A percentile compares a stretch with the other conserved stretches of the same genome.
Evolutionary conservation across 129 eudicot genomes (phyloP).

Genomic region (Chrysanthemum makinoi): DNA sequence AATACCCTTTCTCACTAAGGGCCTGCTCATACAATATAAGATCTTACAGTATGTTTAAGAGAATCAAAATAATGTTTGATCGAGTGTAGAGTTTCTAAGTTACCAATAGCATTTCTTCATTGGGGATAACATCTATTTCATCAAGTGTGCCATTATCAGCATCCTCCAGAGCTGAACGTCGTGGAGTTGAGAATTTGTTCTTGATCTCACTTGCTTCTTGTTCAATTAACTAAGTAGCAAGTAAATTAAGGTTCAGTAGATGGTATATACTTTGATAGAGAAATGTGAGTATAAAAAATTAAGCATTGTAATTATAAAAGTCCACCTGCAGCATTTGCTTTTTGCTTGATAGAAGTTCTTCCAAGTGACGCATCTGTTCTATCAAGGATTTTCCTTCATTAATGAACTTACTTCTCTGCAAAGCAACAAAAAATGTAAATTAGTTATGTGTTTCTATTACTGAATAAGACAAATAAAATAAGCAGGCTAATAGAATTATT

Average conservation of each 20-base stretch:
- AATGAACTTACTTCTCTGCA: constrained; percentile 69
- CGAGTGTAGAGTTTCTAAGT: constrained; percentile 15
- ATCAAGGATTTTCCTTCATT: constrained; percentile 70
- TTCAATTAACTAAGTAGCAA: constrained; percentile 66
- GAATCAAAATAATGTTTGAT: not conserved
- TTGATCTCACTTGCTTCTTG: constrained; percentile 90
- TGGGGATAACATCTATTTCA: constrained; percentile 91
- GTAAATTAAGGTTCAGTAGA: constrained; percentile 11
- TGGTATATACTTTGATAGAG: not conserved
- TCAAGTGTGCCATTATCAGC: constrained; percentile 76
- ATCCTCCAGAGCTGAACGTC: constrained; percentile 88
- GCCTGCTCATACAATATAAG: constrained; percentile 47
- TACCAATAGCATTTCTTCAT: constrained; percentile 94
- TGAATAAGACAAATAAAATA: not conserved
- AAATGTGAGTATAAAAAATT: not conserved
- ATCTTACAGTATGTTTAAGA: constrained; percentile 12
- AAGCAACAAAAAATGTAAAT: not conserved
- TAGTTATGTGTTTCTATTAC: not conserved
- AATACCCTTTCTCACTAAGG: constrained; percentile 94
- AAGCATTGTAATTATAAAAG: not conserved
- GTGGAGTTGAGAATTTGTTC: constrained; percentile 74
- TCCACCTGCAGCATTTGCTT: constrained; percentile 78
- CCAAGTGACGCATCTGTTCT: constrained; percentile 70
- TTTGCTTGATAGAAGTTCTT: constrained; percentile 85
- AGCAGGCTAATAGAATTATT: not conserved